These are phyloP conservation scores for Sanguinoderma infundibulare DNA, from an alignment of 1,284 basidiomycete genomes.

Conservation along the genomic window DNA sequence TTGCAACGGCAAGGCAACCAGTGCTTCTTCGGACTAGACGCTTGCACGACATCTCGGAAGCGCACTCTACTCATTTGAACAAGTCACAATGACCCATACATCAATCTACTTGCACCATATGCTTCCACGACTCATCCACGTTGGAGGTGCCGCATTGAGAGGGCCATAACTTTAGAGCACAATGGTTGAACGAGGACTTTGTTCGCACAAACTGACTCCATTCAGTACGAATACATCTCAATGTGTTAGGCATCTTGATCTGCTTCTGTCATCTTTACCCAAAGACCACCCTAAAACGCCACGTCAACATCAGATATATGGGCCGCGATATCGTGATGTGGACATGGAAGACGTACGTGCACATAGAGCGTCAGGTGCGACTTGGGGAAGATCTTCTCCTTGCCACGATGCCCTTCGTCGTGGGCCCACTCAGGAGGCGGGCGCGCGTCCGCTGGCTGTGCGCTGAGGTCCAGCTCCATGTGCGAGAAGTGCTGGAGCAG, in stretches of 20 bases:
- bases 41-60: neutral
- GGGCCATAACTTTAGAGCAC: neutral
- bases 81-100: neutral
- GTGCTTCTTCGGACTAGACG: neutral
- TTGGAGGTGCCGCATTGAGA: neutral
- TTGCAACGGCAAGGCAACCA: neutral
- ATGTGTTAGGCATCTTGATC: neutral
- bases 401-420: slow-evolving; percentile 20
- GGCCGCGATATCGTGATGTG: neutral
- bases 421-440: slow-evolving; percentile 23
- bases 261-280: slow-evolving; percentile 33
- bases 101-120: neutral
- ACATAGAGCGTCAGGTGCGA: slow-evolving; percentile 24
- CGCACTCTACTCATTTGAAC: no score
- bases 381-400: slow-evolving; percentile 23
- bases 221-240: no score
- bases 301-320: neutral
- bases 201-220: no score
- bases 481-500: slow-evolving; percentile 51
- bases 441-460: slow-evolving; percentile 21
- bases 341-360: slow-evolving; percentile 5
- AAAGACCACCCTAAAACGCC: slow-evolving; percentile 30
- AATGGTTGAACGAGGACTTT: neutral
- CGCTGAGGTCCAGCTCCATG: slow-evolving; percentile 43
- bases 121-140: neutral